Evolutionary conservation across 805 yeast genomes (phyloP), one percentile per base, ranked within the genome.

Genomic region (Teunomyces panamensis): DNA sequence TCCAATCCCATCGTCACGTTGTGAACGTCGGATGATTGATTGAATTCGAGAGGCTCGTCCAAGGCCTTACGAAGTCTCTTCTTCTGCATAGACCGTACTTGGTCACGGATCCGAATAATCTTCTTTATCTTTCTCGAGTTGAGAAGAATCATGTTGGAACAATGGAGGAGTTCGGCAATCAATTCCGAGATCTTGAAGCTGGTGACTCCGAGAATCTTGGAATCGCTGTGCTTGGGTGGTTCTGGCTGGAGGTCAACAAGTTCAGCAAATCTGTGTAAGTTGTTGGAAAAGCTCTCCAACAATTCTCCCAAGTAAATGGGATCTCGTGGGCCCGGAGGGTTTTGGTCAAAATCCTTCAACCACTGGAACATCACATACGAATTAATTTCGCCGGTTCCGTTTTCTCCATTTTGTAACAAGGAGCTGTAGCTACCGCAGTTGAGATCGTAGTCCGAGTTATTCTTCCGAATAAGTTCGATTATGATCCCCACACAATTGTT

Each of bases 401-500:
- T 64, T 13, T 58, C 67, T 8, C 57, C 58, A 20, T 51, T 57
- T 8, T 59, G 64, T 26, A 64, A 52, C 52, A 87, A 65, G 1
- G 96, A 83, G 37, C 88, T 84, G 65, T 83, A 85, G 56, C 87
- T 71, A 17, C 95, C 95, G 49, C 96, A 95, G 42, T 88, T 86
- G 42, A 82, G 77, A 68, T 94, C 99, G 66, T 94, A 94, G 64
- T 94, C 99, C 0, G 97, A 89, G 62, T 94, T 94, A 64, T 94
- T 94, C 63, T 94, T 94, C 59, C 99, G 80, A 49, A 94, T 94
- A 36, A 94, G 80, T 68, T 94, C 99, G 56, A 94, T 92, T 30
- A 94, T 82, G 24, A 94, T 89, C 5, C 97, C 95, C 29, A 94
- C 99, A 59, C 96, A 96, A 57, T 91, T 92, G 32, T 94, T 86